These are phyloP conservation scores for Rosa rugosa DNA, from an alignment of 306 rosid genomes.

Conservation along the genomic window DNA sequence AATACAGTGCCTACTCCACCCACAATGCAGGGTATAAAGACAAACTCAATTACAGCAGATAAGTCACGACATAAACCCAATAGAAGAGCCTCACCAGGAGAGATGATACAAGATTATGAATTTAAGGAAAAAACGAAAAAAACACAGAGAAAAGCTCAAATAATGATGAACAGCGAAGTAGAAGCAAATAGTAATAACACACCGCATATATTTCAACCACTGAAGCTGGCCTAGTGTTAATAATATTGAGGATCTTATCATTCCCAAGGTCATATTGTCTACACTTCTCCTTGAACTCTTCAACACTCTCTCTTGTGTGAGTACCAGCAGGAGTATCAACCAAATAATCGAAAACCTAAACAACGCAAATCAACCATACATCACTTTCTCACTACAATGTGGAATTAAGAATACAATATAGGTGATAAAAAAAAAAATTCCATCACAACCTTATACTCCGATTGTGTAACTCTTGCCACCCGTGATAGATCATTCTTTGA, in stretches of 20 bases:
- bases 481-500: slow-evolving; percentile 62
- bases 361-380: neutral
- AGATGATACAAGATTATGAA: neutral
- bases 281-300: slow-evolving; percentile 48
- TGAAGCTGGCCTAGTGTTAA: slow-evolving; percentile 56
- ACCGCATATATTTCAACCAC: slow-evolving; percentile 54
- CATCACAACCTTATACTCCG: slow-evolving; percentile 63
- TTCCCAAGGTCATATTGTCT: slow-evolving; percentile 56
- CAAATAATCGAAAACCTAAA: slow-evolving; percentile 74
- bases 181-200: neutral
- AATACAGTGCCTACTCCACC: neutral
- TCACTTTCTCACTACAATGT: neutral
- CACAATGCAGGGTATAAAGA: neutral
- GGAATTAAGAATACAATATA: slow-evolving; percentile 1
- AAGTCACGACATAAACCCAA: neutral
- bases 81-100: neutral
- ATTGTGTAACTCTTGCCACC: slow-evolving; percentile 58
- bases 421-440: neutral
- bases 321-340: slow-evolving; percentile 45
- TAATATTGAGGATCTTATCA: slow-evolving; percentile 72
- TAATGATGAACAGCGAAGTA: neutral
- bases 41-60: neutral
- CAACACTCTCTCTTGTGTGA: slow-evolving; percentile 56
- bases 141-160: neutral
- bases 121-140: neutral